Conservation (phyloP, 345 rosid genomes). For the Lenwebbia sp. region DNA sequence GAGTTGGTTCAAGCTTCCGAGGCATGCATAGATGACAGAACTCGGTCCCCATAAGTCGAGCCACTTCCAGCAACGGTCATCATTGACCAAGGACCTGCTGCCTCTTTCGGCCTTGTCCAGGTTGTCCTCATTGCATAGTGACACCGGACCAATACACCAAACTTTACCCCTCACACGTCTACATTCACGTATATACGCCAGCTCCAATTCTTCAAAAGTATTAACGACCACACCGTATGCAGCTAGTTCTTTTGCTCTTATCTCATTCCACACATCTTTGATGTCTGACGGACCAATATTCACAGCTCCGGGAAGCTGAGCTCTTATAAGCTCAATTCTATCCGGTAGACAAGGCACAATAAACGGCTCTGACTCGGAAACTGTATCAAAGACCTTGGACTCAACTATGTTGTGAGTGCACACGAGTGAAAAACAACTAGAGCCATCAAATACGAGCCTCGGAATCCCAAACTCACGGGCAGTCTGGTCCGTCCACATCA, state of each 20-base stretch:
- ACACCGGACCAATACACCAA: constrained; percentile 36
- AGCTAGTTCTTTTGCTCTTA: constrained; percentile 20
- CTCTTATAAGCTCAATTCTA: constrained; percentile 1
- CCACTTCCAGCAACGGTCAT: constrained; percentile 22
- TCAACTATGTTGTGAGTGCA: constrained; percentile 6
- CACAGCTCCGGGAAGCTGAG: constrained; percentile 1
- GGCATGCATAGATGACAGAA: constrained; percentile 38
- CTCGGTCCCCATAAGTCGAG: constrained; percentile 13
- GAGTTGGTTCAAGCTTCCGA: constrained; percentile 24
- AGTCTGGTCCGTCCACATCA: constrained; percentile 3
- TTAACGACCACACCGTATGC: constrained; percentile 27
- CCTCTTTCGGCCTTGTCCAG: constrained; percentile 12
- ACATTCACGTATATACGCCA: constrained; percentile 3
- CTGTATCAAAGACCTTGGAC: constrained; percentile 1
- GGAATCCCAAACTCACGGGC: constrained; percentile 10
- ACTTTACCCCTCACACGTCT: constrained; percentile 5
- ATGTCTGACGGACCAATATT: not conserved
- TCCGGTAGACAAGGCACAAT: constrained; percentile 13
- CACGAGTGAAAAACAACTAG: constrained; percentile 16
- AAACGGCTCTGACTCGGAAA: not conserved
- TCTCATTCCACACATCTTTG: not conserved
- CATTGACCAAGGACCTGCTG: constrained; percentile 10
- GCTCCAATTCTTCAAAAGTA: constrained; percentile 22
- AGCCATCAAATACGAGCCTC: constrained; percentile 14
- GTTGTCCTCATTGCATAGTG: constrained; percentile 2